A percentile compares a stretch with the other conserved stretches of the same genome.
These are phyloP conservation scores for Pseudonitzschia delicatissima DNA, from an alignment of 108 stramenopile genomes.

Conservation along the genomic window DNA sequence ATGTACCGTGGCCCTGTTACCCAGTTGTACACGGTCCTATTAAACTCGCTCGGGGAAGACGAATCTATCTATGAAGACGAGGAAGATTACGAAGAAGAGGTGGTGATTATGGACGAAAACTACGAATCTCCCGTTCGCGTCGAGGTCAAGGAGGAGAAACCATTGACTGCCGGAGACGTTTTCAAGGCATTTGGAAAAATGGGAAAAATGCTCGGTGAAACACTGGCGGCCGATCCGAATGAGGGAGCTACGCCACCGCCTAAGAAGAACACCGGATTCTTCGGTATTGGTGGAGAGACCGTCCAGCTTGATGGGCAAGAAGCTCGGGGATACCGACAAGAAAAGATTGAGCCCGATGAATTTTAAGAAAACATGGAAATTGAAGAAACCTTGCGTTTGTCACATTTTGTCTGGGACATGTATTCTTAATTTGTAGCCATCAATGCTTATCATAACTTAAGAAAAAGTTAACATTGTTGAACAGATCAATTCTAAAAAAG, in stretches of 20 bases:
- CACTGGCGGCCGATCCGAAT: neutral
- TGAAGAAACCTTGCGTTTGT: too few species aligned
- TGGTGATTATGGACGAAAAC: constrained; percentile 42
- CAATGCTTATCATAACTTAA: too few species aligned
- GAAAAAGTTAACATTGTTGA: too few species aligned
- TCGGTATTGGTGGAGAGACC: constrained; percentile 32
- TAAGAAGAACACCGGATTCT: constrained; percentile 33
- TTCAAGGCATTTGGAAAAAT: constrained; percentile 19
- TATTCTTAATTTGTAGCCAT: too few species aligned
- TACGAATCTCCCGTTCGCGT: constrained; percentile 36
- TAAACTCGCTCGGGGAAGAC: constrained; percentile 16
- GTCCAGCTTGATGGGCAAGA: constrained; percentile 40
- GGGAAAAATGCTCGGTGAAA: constrained; percentile 16
- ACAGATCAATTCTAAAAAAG: too few species aligned
- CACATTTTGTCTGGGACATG: too few species aligned
- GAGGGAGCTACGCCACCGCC: neutral
- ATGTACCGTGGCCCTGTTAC: constrained; percentile 31
- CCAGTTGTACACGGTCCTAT: constrained; percentile 26
- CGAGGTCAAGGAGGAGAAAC: constrained; percentile 30
- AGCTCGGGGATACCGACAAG: constrained; percentile 15
- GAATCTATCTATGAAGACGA: constrained; percentile 14
- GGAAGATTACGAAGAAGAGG: constrained; percentile 24
- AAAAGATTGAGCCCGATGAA: constrained; percentile 16
- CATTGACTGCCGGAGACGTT: constrained; percentile 22
- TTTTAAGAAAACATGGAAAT: too few species aligned